Percentiles rank a stretch among this genome's conserved stretches.
Evolutionary conservation across 2,329 filamentous ascomycete species (phyloP).

Genomic region (Rugonectria rugulosa): DNA sequence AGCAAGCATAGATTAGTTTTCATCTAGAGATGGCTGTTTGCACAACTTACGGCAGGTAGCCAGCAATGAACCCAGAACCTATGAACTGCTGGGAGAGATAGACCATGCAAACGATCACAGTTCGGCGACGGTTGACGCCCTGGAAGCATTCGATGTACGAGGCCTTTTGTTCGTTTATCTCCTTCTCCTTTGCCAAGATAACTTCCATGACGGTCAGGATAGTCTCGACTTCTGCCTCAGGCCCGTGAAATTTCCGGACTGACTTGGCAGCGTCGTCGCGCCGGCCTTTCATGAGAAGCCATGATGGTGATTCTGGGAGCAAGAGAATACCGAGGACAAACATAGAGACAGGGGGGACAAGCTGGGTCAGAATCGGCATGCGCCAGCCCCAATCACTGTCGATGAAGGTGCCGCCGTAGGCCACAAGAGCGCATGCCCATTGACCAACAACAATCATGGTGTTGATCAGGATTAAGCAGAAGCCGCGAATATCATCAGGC

Average conservation of each 20-base stretch:
- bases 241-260: constrained; percentile 32
- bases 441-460: constrained; percentile 43
- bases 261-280: constrained; percentile 40
- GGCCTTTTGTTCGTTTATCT: constrained; percentile 22
- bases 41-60: constrained; percentile 28
- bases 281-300: constrained; percentile 48
- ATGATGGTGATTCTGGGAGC: constrained; percentile 55
- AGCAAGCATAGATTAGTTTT: no score
- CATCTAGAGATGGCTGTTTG: no score
- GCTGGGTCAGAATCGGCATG: constrained; percentile 53
- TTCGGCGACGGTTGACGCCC: constrained; percentile 34
- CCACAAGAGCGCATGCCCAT: constrained; percentile 30
- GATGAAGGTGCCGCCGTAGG: constrained; percentile 25
- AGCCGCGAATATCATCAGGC: constrained; percentile 38
- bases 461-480: constrained; percentile 39
- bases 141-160: constrained; percentile 37
- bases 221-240: constrained; percentile 26
- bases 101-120: constrained; percentile 38
- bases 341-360: constrained; percentile 47
- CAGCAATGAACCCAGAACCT: constrained; percentile 37
- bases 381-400: constrained; percentile 47
- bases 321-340: constrained; percentile 46
- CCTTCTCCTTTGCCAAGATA: constrained; percentile 26
- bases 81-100: constrained; percentile 39
- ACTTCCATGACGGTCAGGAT: constrained; percentile 23